Percentiles rank a stretch among this genome's conserved stretches.
phyloP scores from a whole-genome alignment of 805 yeast species.

The Starmera dryadoides region DNA sequence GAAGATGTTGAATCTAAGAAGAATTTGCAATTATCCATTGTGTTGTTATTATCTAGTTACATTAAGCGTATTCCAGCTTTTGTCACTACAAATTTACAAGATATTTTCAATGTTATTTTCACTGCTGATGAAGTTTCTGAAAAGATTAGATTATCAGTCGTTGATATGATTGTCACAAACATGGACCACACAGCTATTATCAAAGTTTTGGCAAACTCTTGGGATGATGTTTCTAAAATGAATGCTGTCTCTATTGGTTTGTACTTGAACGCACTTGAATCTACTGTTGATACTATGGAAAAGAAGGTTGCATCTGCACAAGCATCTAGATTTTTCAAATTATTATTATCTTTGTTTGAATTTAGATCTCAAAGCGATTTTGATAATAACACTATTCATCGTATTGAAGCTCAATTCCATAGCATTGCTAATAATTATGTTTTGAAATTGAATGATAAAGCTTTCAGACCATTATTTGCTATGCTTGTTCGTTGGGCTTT shows the following conservation, averaged over 20 bases:
- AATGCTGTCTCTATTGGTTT: conserved; percentile 54
- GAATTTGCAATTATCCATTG: conserved; percentile 57
- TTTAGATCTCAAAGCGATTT: conserved; percentile 51
- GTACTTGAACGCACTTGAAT: conserved; percentile 59
- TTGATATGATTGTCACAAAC: conserved; percentile 55
- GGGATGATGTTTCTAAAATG: conserved; percentile 37
- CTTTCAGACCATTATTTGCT: conserved; percentile 89
- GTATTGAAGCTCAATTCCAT: conserved; percentile 74
- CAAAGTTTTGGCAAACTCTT: conserved; percentile 51
- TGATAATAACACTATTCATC: conserved; percentile 66
- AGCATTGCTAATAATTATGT: conserved; percentile 69
- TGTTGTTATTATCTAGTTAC: conserved; percentile 66
- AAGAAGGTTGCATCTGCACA: conserved; percentile 71
- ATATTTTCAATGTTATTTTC: conserved; percentile 52
- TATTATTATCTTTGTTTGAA: conserved; percentile 66
- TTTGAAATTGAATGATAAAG: conserved; percentile 87
- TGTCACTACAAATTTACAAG: conserved; percentile 59
- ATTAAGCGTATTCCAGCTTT: conserved; percentile 83
- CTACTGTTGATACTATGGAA: conserved; percentile 57
- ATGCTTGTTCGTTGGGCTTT: conserved; percentile 87
- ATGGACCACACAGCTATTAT: conserved; percentile 61
- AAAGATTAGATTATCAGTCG: conserved; percentile 51
- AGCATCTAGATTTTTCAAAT: conserved; percentile 58
- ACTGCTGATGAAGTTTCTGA: conserved; percentile 52
- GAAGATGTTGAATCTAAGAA: conserved; percentile 22